Conservation (phyloP, 225 moss, liverwort and hornwort species). For the Asterella californica region DNA sequence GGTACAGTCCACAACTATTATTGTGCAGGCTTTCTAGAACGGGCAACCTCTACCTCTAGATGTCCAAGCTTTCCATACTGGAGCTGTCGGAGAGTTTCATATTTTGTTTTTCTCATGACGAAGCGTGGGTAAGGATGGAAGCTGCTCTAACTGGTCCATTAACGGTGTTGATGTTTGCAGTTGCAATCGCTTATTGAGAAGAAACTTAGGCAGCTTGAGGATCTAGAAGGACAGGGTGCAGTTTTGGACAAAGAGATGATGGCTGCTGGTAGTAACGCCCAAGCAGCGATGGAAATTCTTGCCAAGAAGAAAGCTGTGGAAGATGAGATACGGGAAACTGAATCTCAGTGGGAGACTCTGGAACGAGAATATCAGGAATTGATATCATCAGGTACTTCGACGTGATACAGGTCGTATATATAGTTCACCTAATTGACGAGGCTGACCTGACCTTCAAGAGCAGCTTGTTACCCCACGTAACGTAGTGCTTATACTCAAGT, state of each 20-base stretch:
- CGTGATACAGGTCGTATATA: too few relatives aligned
- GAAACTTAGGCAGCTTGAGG: slow-evolving; percentile 68
- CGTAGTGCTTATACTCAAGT: too few relatives aligned
- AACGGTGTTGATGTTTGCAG: slow-evolving; percentile 32
- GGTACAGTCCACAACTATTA: slow-evolving; percentile 29
- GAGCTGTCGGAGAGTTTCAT: not conserved
- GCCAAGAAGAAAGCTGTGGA: slow-evolving; percentile 57
- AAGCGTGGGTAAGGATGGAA: not conserved
- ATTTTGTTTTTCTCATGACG: not conserved
- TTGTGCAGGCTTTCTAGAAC: not conserved
- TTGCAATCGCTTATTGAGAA: slow-evolving; percentile 72
- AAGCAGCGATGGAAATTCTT: slow-evolving; percentile 63
- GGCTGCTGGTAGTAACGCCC: slow-evolving; percentile 72
- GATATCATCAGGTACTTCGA: not conserved
- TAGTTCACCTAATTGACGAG: too few relatives aligned
- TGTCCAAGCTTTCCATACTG: not conserved
- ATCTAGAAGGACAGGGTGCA: slow-evolving; percentile 58
- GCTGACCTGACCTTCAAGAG: too few relatives aligned
- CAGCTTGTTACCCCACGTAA: too few relatives aligned
- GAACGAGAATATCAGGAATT: slow-evolving; percentile 54
- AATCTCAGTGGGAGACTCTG: slow-evolving; percentile 73
- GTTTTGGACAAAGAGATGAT: slow-evolving; percentile 73
- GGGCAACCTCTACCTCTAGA: not conserved
- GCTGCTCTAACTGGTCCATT: slow-evolving; percentile 4
- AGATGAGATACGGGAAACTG: slow-evolving; percentile 45